Evolutionary conservation across 2,329 filamentous ascomycete species (phyloP).

Genomic region (Aaosphaeria arxii): DNA sequence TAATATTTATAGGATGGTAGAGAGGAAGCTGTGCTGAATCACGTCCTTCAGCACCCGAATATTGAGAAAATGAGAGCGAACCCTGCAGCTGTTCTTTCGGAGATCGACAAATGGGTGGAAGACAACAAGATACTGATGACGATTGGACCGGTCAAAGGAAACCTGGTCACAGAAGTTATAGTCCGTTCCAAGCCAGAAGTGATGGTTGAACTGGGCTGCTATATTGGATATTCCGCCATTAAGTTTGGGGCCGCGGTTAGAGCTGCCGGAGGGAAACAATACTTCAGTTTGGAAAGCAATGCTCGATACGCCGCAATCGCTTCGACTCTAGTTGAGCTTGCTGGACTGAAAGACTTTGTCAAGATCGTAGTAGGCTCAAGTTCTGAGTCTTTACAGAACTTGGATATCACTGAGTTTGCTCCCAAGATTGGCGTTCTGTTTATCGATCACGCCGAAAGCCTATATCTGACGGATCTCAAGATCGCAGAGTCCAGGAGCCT

Average conservation of each 20-base stretch:
- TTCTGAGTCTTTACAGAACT: neutral
- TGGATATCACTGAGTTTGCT: neutral
- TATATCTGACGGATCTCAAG: neutral
- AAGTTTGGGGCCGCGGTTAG: neutral
- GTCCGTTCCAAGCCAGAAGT: neutral
- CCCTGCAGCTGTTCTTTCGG: neutral
- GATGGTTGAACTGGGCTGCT: neutral
- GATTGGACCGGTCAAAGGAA: neutral
- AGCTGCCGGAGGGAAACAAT: neutral
- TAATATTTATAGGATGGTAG: neutral
- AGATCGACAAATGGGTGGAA: neutral
- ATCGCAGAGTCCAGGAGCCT: neutral
- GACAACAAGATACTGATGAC: neutral
- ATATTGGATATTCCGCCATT: neutral
- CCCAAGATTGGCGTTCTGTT: neutral
- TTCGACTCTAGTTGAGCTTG: neutral
- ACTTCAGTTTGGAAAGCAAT: neutral
- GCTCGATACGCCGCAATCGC: neutral
- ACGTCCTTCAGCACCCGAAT: neutral
- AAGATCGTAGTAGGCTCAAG: neutral
- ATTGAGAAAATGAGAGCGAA: neutral
- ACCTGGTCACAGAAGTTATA: neutral
- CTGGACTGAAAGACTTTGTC: neutral
- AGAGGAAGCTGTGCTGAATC: neutral
- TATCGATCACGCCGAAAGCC: neutral